A percentile compares a stretch with the other conserved stretches of the same genome.
These are phyloP conservation scores for Chlorella variabilis DNA, from an alignment of 163 green algal species.

Conservation along the genomic window DNA sequence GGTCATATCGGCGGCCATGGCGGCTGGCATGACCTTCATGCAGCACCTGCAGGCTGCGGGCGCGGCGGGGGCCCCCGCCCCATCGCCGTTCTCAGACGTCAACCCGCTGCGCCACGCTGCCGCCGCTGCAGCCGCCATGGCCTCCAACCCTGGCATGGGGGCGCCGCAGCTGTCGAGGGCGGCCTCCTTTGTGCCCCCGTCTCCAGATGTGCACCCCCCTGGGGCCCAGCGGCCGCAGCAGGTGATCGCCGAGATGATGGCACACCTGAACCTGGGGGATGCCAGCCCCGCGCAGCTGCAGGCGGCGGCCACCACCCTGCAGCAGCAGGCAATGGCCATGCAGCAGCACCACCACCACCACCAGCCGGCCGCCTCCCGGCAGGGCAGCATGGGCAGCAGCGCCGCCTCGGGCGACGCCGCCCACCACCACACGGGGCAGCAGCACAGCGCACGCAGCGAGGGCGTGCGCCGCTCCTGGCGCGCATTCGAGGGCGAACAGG, in stretches of 20 bases:
- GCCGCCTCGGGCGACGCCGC: neutral
- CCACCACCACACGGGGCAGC: neutral
- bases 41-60: slow-evolving; percentile 21
- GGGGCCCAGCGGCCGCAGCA: slow-evolving; percentile 5
- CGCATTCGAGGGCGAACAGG: neutral
- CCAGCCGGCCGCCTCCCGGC: neutral
- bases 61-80: neutral
- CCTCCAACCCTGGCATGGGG: neutral
- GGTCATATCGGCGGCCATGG: slow-evolving; percentile 15
- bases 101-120: slow-evolving; percentile 15
- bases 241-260: slow-evolving; percentile 30
- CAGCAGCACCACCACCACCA: slow-evolving; percentile 12
- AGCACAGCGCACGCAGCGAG: neutral
- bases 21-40: slow-evolving; percentile 24
- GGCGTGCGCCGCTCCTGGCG: slow-evolving; percentile 1
- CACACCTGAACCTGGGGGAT: neutral
- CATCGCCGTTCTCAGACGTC: slow-evolving; percentile 5
- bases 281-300: slow-evolving; percentile 8
- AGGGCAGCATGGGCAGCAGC: slow-evolving; percentile 30
- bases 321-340: slow-evolving; percentile 19
- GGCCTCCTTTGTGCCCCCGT: neutral
- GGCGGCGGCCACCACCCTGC: slow-evolving; percentile 3
- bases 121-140: neutral
- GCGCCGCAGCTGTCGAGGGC: neutral
- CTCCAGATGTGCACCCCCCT: neutral